These are phyloP conservation scores for Gonium pectorale DNA, from an alignment of 139 green algal genomes.

Conservation along the genomic window DNA sequence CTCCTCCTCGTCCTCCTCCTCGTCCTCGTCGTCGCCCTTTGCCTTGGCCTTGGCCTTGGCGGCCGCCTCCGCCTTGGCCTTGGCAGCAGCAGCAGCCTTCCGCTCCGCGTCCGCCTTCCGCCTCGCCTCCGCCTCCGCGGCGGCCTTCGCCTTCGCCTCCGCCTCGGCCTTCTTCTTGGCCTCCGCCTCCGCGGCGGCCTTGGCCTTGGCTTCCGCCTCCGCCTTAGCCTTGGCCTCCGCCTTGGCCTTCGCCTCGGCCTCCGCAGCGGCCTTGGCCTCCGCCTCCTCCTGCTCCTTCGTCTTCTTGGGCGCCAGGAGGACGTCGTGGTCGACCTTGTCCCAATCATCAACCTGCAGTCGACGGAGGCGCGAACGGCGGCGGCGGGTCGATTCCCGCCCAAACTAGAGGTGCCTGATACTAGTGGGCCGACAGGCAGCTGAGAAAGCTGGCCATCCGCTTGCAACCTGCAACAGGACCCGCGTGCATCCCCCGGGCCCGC, in stretches of 20 bases:
- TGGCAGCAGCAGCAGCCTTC: background rate
- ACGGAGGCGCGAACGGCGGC: no score
- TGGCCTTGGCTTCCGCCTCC: constrained; percentile 38
- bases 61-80: constrained; percentile 26
- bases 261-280: constrained; percentile 38
- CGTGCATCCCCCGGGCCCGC: no score
- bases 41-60: constrained; percentile 20
- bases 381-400: no score
- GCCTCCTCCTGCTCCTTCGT: constrained; percentile 45
- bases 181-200: constrained; percentile 56
- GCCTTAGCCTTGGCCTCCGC: constrained; percentile 29
- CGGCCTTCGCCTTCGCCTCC: constrained; percentile 16
- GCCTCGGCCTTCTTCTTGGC: constrained; percentile 39
- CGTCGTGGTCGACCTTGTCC: constrained; percentile 77
- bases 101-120: constrained; percentile 5
- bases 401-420: no score
- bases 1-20: constrained; percentile 59
- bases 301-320: constrained; percentile 60
- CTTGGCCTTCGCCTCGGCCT: constrained; percentile 44
- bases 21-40: constrained; percentile 28
- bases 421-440: no score
- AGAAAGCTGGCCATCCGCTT: no score
- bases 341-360: constrained; percentile 66
- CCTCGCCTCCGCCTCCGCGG: background rate
- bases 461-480: no score